phyloP scores from a whole-genome alignment of 2,329 filamentous ascomycete species.

The Trichoderma pleuroti region DNA sequence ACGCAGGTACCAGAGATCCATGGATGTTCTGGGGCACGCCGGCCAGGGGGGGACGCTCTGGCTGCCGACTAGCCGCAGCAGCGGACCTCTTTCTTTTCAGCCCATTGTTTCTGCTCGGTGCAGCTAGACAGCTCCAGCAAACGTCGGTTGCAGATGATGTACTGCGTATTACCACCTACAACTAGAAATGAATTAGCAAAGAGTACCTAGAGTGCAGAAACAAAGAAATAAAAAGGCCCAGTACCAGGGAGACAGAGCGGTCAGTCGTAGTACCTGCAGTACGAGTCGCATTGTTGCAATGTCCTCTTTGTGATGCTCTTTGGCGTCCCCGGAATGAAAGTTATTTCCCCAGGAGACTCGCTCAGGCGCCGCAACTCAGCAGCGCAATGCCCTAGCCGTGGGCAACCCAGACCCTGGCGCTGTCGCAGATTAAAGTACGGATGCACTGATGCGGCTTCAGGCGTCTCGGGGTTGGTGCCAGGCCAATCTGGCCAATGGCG shows the following conservation, averaged over 20 bases:
- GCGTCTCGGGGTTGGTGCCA: conserved; percentile 14
- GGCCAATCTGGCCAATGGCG: conserved; percentile 10
- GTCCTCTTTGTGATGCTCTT: not conserved
- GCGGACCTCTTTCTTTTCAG: not conserved
- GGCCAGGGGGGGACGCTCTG: not conserved
- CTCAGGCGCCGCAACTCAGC: not conserved
- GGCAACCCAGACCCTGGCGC: not conserved
- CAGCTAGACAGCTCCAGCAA: not conserved
- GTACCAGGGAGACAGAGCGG: not conserved
- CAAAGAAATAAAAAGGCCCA: not conserved
- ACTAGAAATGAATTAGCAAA: not conserved
- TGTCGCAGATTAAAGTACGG: conserved; percentile 20
- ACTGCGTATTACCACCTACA: not conserved
- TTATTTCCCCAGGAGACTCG: not conserved
- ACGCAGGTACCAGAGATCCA: conserved; percentile 15
- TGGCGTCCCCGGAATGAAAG: not conserved
- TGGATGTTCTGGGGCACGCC: conserved; percentile 1
- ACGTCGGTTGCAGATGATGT: not conserved
- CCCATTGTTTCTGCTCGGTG: conserved; percentile 11
- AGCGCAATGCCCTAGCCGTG: not conserved
- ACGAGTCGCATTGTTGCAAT: not conserved
- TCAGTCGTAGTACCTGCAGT: not conserved
- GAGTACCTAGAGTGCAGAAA: not conserved
- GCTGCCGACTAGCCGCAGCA: not conserved
- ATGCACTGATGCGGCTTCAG: conserved; percentile 17